A percentile compares a stretch with the other conserved stretches of the same genome.
phyloP scores from a whole-genome alignment of 2,329 filamentous ascomycete species.

The Massarina eburnea region DNA sequence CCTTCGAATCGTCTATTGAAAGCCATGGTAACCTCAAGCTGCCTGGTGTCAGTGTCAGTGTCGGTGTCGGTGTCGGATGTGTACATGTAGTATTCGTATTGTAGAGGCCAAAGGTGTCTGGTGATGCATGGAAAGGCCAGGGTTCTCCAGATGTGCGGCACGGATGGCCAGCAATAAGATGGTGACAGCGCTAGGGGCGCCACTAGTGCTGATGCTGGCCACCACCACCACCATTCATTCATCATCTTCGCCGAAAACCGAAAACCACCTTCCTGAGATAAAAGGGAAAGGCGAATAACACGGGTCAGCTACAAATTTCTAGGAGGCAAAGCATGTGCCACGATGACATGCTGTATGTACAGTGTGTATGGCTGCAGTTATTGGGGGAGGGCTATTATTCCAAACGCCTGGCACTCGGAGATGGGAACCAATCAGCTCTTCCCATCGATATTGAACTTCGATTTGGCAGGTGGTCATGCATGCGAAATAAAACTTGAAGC shows the following conservation, averaged over 20 bases:
- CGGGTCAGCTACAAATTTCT: constrained; percentile 10
- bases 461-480: constrained; percentile 15
- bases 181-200: constrained; percentile 23
- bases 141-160: constrained; percentile 36
- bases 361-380: constrained; percentile 8
- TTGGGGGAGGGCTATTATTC: constrained; percentile 20
- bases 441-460: constrained; percentile 13
- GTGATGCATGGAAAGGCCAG: constrained; percentile 30
- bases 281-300: constrained; percentile 12
- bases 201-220: constrained; percentile 32
- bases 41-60: no score
- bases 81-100: no score
- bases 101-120: background rate
- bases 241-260: constrained; percentile 11
- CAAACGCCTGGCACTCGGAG: constrained; percentile 20
- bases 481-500: constrained; percentile 14
- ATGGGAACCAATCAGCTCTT: constrained; percentile 23
- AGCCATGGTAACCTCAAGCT: background rate
- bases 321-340: constrained; percentile 22
- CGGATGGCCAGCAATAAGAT: constrained; percentile 30
- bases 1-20: no score
- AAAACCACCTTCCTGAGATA: constrained; percentile 6
- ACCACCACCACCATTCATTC: constrained; percentile 21
- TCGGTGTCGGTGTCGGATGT: no score
- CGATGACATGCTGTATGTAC: constrained; percentile 11